Evolutionary conservation across 2,329 filamentous ascomycete species (phyloP), one percentile per base, ranked within the genome.

Genomic region (Talaromyces sp.): DNA sequence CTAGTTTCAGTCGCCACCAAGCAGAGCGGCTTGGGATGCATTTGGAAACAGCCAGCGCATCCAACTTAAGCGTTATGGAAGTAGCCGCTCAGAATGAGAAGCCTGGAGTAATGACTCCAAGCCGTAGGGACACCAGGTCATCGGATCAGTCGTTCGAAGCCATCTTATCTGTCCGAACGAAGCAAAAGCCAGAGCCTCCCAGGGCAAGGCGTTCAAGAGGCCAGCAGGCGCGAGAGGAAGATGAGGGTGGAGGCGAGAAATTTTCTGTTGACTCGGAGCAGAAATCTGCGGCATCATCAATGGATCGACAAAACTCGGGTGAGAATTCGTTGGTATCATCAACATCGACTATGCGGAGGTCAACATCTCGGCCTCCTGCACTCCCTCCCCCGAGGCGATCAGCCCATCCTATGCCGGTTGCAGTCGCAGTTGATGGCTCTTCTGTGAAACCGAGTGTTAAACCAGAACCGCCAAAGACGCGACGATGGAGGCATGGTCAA

Each of bases 61-160:
- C 91, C 71, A 86, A 82, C 68, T 79, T 91, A 65, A 93, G 89
- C 69, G 88, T 95, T 53, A 81, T 86, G 35, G 89, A 95, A 67
- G 86, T 96, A 49, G 91, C 91, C 7, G 85, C 86, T 11, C 89
- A 92, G 51, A 90, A 83, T 72, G 91, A 93, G 75, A 92, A 90
- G 72, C 91, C 91, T 0, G 91, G 89, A 0, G 86, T 93, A 24
- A 87, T 92, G 68, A 92, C 91, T 19, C 91, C 90, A 6, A 91
- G 90, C 70, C 82, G 88, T 53, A 76, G 73, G 60, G 69, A 74
- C 53, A 85, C 64, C 59, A 51, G 62, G 53, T 52, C 57, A 58
- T 31, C 63, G 64, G 64, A 67, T 63, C 54, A 68, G 58, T 58
- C 57, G 60, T 27, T 41, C 5, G 65, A 62, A 26, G 58, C 67